phyloP scores from a whole-genome alignment of 108 stramenopile species.

The Cyclotella choctawhatcheeana region DNA sequence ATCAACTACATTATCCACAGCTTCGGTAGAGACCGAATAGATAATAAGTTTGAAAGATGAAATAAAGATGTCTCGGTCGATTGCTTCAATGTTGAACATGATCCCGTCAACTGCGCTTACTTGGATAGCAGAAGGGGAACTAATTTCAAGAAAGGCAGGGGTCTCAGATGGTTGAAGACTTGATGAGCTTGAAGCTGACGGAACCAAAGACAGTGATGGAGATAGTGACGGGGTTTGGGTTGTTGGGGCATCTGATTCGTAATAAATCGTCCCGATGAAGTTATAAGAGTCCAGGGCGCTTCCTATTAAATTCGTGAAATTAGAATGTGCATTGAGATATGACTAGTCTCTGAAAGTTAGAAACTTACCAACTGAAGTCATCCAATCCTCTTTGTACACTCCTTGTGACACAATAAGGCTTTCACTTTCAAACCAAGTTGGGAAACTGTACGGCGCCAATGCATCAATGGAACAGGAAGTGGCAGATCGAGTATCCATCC shows the following conservation, averaged over 20 bases:
- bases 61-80: constrained; percentile 5
- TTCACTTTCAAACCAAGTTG: constrained; percentile 24
- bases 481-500: constrained; percentile 10
- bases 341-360: too few relatives aligned
- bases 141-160: constrained; percentile 13
- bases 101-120: constrained; percentile 9
- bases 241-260: neutral
- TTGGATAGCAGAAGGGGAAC: neutral
- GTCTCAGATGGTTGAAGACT: constrained; percentile 8
- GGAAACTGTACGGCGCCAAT: constrained; percentile 6
- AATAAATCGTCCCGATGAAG: constrained; percentile 8
- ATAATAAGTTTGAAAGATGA: constrained; percentile 13
- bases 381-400: constrained; percentile 23
- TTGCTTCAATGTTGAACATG: constrained; percentile 21
- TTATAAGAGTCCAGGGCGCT: constrained; percentile 2
- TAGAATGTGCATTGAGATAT: too few relatives aligned
- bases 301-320: too few relatives aligned
- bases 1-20: neutral
- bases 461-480: constrained; percentile 8
- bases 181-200: too few relatives aligned
- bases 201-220: neutral
- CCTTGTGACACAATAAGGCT: constrained; percentile 11
- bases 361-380: constrained; percentile 12
- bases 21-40: constrained; percentile 7
- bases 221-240: neutral